Evolutionary conservation across 2,329 filamentous ascomycete genomes (phyloP), one percentile per base, ranked within the genome.

Genomic region (Hymenoscyphus fraxineus): DNA sequence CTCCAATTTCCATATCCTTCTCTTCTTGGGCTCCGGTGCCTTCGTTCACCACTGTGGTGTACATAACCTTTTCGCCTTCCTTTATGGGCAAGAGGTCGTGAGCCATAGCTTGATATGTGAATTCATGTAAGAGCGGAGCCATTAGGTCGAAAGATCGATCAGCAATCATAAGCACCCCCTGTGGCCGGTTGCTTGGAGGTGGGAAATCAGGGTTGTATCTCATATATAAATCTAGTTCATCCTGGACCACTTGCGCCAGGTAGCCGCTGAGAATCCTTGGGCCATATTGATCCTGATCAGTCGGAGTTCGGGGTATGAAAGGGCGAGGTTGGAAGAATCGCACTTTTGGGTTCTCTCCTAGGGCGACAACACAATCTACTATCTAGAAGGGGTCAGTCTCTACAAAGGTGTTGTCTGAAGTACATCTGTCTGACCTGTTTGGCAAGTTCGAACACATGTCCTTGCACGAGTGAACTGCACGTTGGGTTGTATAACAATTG

Each of bases 101-200:
- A 3, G 92, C 94, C 94, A 99, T 98, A 60, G 95, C 93, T 77
- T 99, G 95, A 76, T 98, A 99, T 13, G 95, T 97, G 75, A 99
- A 97, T 73, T 99, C 95, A 78, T 99, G 95, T 3, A 98, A 75
- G 12, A 98, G 79, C 0, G 95, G 95, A 0, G 94, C 88, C 79
- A 90, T 87, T 3, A 97, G 78, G 76, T 99, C 95, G 90, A 99
- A 95, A 7, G 93, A 92, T 67, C 95, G 86, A 76, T 98, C 95
- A 1, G 93, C 91, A 66, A 99, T 90, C 72, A 97, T 81, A 0
- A 99, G 84, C 0, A 93, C 86, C 47, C 92, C 92, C 68, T 91
- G 89, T 6, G 93, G 94, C 61, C 94, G 83, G 60, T 87, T 84
- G 9, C 86, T 86, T n/a, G 82, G 87, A 0, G 93, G 91, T 1